These are phyloP conservation scores for Ogataea polymorpha DNA, from an alignment of 805 yeast genomes.

Conservation along the genomic window DNA sequence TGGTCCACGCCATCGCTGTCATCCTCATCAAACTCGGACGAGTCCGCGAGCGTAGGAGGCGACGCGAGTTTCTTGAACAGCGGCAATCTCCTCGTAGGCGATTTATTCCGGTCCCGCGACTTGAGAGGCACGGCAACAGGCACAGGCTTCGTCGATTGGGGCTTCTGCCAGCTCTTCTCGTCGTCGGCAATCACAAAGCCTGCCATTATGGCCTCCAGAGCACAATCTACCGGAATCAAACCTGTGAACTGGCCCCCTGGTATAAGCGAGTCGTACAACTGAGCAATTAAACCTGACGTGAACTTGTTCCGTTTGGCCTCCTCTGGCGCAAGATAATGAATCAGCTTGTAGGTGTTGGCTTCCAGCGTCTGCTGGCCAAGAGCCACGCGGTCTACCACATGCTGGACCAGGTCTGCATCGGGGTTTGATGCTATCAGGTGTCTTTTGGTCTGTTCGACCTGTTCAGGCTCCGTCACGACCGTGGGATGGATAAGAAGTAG, in stretches of 20 bases:
- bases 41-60: constrained; percentile 42
- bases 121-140: constrained; percentile 24
- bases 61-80: constrained; percentile 30
- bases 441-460: constrained; percentile 41
- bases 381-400: constrained; percentile 57
- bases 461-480: constrained; percentile 52
- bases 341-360: constrained; percentile 37
- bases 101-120: constrained; percentile 8
- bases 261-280: constrained; percentile 39
- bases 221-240: constrained; percentile 47
- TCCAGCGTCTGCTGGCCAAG: constrained; percentile 41
- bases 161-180: constrained; percentile 54
- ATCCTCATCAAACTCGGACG: constrained; percentile 42
- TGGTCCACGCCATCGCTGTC: constrained; percentile 37
- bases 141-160: constrained; percentile 27
- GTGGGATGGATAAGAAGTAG: constrained; percentile 65
- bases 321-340: constrained; percentile 57
- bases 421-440: constrained; percentile 29
- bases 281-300: constrained; percentile 42
- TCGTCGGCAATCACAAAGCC: constrained; percentile 52
- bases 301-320: constrained; percentile 41
- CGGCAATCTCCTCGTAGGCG: constrained; percentile 24
- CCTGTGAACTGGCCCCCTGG: constrained; percentile 50
- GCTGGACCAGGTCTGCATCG: constrained; percentile 42
- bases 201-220: constrained; percentile 60